Evolutionary conservation across 2,329 filamentous ascomycete species (phyloP).

Genomic region (Epichloe amarillans): DNA sequence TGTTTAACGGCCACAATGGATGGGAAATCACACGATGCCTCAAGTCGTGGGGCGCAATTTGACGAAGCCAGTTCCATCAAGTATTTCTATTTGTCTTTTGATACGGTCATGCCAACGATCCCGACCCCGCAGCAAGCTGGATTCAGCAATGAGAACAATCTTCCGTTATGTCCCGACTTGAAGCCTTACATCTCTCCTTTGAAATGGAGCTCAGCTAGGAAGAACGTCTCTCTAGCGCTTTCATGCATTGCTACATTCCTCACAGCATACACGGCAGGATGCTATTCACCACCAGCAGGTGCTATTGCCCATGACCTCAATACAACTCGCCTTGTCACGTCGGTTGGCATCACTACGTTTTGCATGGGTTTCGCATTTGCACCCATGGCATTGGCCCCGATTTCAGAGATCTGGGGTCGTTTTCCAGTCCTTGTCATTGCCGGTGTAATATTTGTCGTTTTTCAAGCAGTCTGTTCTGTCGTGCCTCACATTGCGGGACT

Average conservation of each 20-base stretch:
- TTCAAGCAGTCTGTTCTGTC: constrained; percentile 60
- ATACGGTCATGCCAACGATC: constrained; percentile 21
- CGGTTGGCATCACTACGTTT: constrained; percentile 69
- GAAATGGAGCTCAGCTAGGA: constrained; percentile 56
- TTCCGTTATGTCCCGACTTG: constrained; percentile 51
- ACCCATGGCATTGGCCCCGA: constrained; percentile 78
- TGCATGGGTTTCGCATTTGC: constrained; percentile 68
- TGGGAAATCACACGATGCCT: not conserved
- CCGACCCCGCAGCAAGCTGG: constrained; percentile 10
- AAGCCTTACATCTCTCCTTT: constrained; percentile 56
- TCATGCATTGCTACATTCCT: constrained; percentile 64
- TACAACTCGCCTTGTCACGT: constrained; percentile 50
- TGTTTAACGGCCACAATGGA: not conserved
- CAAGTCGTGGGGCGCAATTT: not conserved
- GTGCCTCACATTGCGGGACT: constrained; percentile 59
- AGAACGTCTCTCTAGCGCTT: constrained; percentile 56
- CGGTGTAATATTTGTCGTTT: constrained; percentile 57
- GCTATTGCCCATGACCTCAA: constrained; percentile 55
- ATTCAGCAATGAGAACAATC: constrained; percentile 15
- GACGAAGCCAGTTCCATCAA: constrained; percentile 18
- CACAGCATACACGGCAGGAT: constrained; percentile 69
- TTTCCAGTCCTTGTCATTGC: constrained; percentile 68
- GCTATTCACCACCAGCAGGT: constrained; percentile 57
- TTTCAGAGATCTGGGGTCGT: constrained; percentile 79
- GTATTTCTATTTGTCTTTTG: constrained; percentile 28